These are phyloP conservation scores for Podaxis sp. DNA, from an alignment of 768 basidiomycete genomes.

Conservation along the genomic window DNA sequence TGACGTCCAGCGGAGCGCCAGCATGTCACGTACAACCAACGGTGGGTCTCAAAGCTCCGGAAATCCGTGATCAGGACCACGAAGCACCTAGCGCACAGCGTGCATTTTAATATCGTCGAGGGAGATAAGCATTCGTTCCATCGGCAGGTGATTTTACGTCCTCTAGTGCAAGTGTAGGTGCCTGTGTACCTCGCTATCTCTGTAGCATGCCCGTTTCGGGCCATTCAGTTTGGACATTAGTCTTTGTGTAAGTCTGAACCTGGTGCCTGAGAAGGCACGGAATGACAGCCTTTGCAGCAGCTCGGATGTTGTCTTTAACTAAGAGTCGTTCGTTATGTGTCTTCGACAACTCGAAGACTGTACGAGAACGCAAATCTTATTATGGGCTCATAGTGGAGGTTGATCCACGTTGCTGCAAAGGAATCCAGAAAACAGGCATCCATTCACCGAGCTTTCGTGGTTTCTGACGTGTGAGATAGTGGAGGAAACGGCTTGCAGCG, in stretches of 20 bases:
- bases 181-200: not conserved
- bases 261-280: not conserved
- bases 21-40: not conserved
- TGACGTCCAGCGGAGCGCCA: slow-evolving; percentile 11
- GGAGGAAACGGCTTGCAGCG: not conserved
- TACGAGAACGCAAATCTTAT: too few relatives aligned
- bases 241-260: not conserved
- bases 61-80: not conserved
- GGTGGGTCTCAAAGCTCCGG: not conserved
- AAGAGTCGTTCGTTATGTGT: not conserved
- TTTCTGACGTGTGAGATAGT: not conserved
- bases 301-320: not conserved
- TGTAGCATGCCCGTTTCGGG: not conserved
- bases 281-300: not conserved
- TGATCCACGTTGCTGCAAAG: too few relatives aligned
- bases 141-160: not conserved
- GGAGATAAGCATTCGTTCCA: not conserved
- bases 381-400: too few relatives aligned
- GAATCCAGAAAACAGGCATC: too few relatives aligned
- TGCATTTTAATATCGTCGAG: not conserved
- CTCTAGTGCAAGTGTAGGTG: not conserved
- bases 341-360: not conserved
- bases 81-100: not conserved
- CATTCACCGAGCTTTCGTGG: too few relatives aligned
- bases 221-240: not conserved